phyloP scores from a whole-genome alignment of 1,284 basidiomycete species.

The Phenoliferia sp. region DNA sequence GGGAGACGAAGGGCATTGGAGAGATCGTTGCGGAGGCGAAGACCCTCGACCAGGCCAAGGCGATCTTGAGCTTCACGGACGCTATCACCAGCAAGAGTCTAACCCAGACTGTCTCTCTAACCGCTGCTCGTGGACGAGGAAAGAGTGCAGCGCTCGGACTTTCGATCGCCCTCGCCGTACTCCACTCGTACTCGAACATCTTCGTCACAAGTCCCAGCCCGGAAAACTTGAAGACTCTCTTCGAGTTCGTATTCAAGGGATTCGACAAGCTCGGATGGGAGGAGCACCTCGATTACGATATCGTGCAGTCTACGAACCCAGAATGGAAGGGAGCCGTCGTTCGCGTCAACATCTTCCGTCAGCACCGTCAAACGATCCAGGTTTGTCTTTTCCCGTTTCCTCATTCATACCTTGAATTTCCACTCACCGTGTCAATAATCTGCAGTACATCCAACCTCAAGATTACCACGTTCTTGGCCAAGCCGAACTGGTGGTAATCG shows the following conservation, averaged over 20 bases:
- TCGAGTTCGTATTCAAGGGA: conserved; percentile 97
- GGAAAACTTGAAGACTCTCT: conserved; percentile 96
- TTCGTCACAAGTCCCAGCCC: conserved; percentile 97
- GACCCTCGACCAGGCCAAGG: conserved; percentile 80
- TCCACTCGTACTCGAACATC: conserved; percentile 94
- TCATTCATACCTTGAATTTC: conserved; percentile 6
- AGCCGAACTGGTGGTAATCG: conserved; percentile 95
- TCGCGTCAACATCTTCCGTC: conserved; percentile 87
- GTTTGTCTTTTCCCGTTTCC: conserved; percentile 46
- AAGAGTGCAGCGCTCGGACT: conserved; percentile 95
- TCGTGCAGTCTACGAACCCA: conserved; percentile 86
- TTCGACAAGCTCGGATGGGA: conserved; percentile 92
- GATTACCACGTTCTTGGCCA: conserved; percentile 96
- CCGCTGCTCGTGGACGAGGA: conserved; percentile 89
- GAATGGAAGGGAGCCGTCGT: conserved; percentile 96
- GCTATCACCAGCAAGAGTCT: conserved; percentile 88
- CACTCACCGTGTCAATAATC: conserved; percentile 9
- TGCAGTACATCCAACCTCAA: conserved; percentile 92
- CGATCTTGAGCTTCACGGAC: conserved; percentile 85
- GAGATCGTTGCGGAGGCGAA: conserved; percentile 87
- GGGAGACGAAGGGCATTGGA: conserved; percentile 81
- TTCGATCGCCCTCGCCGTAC: conserved; percentile 86
- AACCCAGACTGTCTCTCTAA: conserved; percentile 90
- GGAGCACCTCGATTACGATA: conserved; percentile 96
- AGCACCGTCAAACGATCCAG: conserved; percentile 90